Percentiles rank a stretch among this genome's conserved stretches.
Conservation (phyloP, 2,329 filamentous ascomycete genomes). For the Cytospora schulzeri region DNA sequence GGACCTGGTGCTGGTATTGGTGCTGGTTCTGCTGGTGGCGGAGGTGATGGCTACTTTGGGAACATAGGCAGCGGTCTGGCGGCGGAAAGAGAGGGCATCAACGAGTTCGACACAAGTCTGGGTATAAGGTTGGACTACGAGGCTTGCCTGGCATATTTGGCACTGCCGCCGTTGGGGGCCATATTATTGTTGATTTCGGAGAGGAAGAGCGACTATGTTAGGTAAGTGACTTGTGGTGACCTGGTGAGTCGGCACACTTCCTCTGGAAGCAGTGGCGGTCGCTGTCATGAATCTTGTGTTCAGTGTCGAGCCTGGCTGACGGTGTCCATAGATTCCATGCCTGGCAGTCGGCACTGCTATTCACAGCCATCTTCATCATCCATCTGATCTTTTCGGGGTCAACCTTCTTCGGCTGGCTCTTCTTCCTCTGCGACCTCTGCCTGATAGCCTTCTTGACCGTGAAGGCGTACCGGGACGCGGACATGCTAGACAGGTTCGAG, state of each 20-base stretch:
- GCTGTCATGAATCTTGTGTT: neutral
- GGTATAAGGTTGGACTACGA: conserved; percentile 87
- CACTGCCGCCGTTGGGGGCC: conserved; percentile 81
- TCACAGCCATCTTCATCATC: conserved; percentile 72
- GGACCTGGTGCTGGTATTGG: conserved; percentile 29
- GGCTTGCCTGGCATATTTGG: conserved; percentile 84
- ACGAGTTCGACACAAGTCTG: conserved; percentile 88
- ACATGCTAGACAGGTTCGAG: conserved; percentile 73
- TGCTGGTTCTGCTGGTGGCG: conserved; percentile 15
- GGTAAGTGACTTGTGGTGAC: conserved; percentile 53
- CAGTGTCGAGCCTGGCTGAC: conserved; percentile 29
- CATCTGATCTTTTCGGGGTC: conserved; percentile 90
- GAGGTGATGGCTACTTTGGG: conserved; percentile 42
- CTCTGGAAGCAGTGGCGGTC: neutral
- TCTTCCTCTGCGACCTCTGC: conserved; percentile 74
- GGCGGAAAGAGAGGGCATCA: conserved; percentile 59
- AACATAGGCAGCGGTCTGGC: conserved; percentile 39
- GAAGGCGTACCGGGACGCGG: conserved; percentile 82
- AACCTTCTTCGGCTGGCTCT: conserved; percentile 76
- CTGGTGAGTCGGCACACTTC: neutral
- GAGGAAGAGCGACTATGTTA: conserved; percentile 94
- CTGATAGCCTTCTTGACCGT: conserved; percentile 76
- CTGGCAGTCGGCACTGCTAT: conserved; percentile 88
- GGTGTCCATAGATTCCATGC: conserved; percentile 76
- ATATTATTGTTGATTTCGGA: conserved; percentile 84